A percentile compares a stretch with the other conserved stretches of the same genome.
Conservation (phyloP, 2,329 filamentous ascomycete genomes). For the Fusarium lyarnte region DNA sequence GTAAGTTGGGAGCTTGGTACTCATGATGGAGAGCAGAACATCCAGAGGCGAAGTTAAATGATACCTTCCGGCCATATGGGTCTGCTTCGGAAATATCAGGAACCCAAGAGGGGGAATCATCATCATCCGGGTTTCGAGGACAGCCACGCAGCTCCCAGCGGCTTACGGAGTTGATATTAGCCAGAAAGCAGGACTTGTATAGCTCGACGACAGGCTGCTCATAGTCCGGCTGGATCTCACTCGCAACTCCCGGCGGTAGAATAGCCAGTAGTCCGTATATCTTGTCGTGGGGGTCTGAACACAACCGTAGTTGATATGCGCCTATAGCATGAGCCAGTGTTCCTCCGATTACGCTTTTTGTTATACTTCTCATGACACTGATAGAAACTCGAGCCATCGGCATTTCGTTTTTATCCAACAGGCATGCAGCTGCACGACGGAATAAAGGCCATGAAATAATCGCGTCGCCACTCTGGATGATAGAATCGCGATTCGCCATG, state of each 20-base stretch:
- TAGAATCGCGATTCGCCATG: neutral
- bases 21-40: neutral
- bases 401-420: neutral
- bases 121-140: neutral
- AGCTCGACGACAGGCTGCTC: neutral
- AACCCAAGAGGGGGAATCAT: neutral
- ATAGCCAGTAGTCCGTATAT: neutral
- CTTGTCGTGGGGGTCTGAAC: neutral
- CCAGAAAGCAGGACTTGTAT: neutral
- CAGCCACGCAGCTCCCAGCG: neutral
- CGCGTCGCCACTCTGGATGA: neutral
- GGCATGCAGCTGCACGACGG: neutral
- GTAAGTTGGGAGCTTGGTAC: neutral
- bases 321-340: neutral
- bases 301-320: rapidly evolving
- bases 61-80: neutral
- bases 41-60: rapidly evolving
- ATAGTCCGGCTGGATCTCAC: neutral
- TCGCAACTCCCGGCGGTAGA: neutral
- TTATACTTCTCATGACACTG: rapidly evolving
- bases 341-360: neutral
- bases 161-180: neutral
- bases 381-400: neutral
- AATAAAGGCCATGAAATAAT: neutral
- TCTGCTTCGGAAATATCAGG: neutral